Base-by-base conservation (phyloP, 768 basidiomycete species). In the Auriscalpium vulgare region DNA sequence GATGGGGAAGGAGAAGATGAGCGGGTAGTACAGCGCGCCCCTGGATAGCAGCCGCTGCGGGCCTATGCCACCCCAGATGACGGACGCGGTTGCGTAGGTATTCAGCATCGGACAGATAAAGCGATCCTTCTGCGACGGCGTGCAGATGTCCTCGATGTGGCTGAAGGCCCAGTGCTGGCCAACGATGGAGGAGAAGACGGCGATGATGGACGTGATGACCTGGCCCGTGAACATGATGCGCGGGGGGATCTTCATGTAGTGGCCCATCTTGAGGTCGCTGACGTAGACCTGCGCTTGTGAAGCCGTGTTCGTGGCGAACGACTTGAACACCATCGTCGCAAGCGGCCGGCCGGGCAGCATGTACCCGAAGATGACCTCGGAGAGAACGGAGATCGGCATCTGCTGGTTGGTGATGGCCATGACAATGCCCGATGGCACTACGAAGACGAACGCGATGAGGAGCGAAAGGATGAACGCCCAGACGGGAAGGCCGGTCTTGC, bases 221-320 rank as follows among this genome's bases (percentile, higher is more conserved):
- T 92, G 89, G 35, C 80, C 72, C 17, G 64, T 37, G 73, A 95
- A 94, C 79, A 91, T 88, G 59, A 82, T 72, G 56, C 88, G 81
- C 47, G 91, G 92, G 8, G 89, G 88, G 47, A 94, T 75, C 75
- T 94, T 93, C 87, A 89, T 88, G 72, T 93, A 93, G 67, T 91
- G 88, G 21, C 87, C 91, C 46, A 92, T 79, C 71, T 95, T 95
- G 64, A 93, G 74, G 65, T 90, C 85, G 34, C 82, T 82, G 13
- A 83, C 74, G 63, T 89, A 91, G 23, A 74, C 70, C 54, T 87
- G 70, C 0, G 84, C 83, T 67, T 91, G 87, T 54, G 70, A 71
- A 21, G 79, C 77, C 9, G 82, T 77, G 54, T 80, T 78, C 67
- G 76, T 84, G 19, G 79, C 79, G 62, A 79, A 75, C 14, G 75